Base-by-base conservation (phyloP, 2,329 filamentous ascomycete species). In the Aspergillus texensis region DNA sequence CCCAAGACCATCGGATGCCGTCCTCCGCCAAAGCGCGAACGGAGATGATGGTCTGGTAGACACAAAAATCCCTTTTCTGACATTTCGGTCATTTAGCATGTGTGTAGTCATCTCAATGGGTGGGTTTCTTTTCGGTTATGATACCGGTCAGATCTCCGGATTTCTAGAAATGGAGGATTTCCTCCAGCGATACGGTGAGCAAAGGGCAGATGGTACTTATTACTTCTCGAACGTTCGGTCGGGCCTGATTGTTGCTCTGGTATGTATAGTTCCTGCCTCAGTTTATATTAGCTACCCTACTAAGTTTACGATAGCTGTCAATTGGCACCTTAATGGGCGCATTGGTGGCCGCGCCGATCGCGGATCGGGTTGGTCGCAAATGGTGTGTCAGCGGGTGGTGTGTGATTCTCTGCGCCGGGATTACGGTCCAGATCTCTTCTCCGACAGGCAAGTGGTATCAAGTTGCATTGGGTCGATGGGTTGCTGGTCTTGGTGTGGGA, bases 131-230 rank as follows among this genome's bases (percentile, higher is more conserved):
- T 80, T 79, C 54, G 78, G 78, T 8, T 80, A 79, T 53, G 77
- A 81, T 59, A 80, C 80, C 6, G 78, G 79, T 65, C 79, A 81
- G 62, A 81, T 81, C 46, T 79, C 77, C 0, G 79, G 79, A 2
- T 78, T 82, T 59, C 67, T 81, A 14, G 76, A 74, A 30, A 81
- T 81, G 79, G 16, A 71, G 0, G 67, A 82, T 64, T 82, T 81
- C 65, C 65, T 78, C 30, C 28, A 70, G 30, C 74, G 78, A 0
- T 82, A 75, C 65, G 80, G 79, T 28, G 36, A 80, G 62, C 67
- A 61, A 9, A 57, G 67, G 9, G 16, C 62, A 1, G 66, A 77
- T 60, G 77, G 74, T 0, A 71, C 65, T 1, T 78, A 74, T 58
- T 63, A 74, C 14, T 81, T 81, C 61, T 78, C 68, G 53, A 78